Base-by-base conservation (phyloP, 2,329 filamentous ascomycete genomes). In the Torrubiella hemipterigena region DNA sequence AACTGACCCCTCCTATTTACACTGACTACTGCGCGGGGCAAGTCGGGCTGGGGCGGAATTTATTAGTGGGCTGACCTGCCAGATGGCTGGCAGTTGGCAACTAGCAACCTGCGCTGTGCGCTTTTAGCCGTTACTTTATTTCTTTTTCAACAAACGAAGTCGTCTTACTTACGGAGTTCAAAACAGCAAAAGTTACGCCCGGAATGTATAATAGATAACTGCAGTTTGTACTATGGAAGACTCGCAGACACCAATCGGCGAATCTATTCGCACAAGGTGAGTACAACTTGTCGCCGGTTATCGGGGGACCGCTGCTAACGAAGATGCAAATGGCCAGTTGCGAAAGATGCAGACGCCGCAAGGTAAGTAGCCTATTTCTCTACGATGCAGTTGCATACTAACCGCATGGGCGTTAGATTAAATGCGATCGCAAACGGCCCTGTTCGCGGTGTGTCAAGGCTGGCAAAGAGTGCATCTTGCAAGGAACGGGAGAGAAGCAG, bases 371-470 rank as follows among this genome's bases (percentile, higher is more conserved):
- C 2, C 14, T 10, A 21, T 11, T 17, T 7, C 27, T 25, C 21
- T 29, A 11, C 29, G 4, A 17, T 13, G n/a, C 17, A 24, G 6
- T 1, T 28, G 20, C 26, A 17, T 16, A 42, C 44, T 38, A 54
- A 55, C 39, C 57, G 20, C 17, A 16, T 12, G 15, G 17, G 13
- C 3, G 7, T 29, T 29, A 69, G 55, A 61, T 71, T 22, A 71
- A 67, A 51, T 72, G 67, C 44, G 61, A 69, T 42, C 60, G 66
- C 4, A 57, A 57, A 27, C 48, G 56, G 11, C 67, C 67, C 10
- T 72, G 67, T 41, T 58, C 57, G 19, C 61, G 60, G 36, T 72
- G 67, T 40, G 43, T 50, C 41, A 57, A 59, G 40, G 55, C 56
- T 6, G 50, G 51, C 14, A 53, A 50, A 7, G 52, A 59, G 27